Evolutionary conservation across 495 filamentous ascomycete species (phyloP), one percentile per base, ranked within the genome.

Genomic region (Hyphodiscus hymeniophilus): DNA sequence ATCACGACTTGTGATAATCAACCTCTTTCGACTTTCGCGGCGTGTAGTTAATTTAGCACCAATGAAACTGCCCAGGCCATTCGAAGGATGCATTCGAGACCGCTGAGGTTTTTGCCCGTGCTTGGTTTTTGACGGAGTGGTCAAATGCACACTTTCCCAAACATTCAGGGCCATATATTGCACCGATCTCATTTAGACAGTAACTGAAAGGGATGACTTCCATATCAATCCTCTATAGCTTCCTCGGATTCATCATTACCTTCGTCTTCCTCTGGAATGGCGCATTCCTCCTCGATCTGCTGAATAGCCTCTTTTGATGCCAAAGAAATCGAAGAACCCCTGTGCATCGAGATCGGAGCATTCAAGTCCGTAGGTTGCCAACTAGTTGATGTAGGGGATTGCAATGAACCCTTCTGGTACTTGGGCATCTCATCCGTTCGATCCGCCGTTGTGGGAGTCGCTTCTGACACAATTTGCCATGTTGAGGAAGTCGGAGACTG

Each of bases 281-380:
- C 59, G 42, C 63, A 47, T 18, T 65, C 64, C 38, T 67, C 66
- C 28, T 66, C 67, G 13, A 56, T 35, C 50, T 51, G 26, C 23
- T 53, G 43, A 17, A 58, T 54, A 12, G 56, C 56, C 34, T 60
- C 59, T 24, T 54, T 55, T 7, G 51, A 54, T 3, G 48, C 61
- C 22, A 56, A 46, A 17, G 58, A 58, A 28, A 60, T 18, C 5
- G 55, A 45, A 8, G 47, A 53, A 3, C 47, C 47, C 11, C 51
- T 52, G 12, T 52, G 50, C 16, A 51, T 57, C 18, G 63, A 60
- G 20, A 65, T 55, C 16, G 65, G 63, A 24, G 54, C 45, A 17
- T 65, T 55, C 13, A 64, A 54, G 36, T 66, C 68, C 10, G 55
- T 61, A n/a, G 66, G 63, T 53, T 66, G 64, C 71, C 70, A 74